A percentile compares a stretch with the other conserved stretches of the same genome.
phyloP scores from a whole-genome alignment of 371 early-diverging fungal genomes.

The Rhizopus sp. region DNA sequence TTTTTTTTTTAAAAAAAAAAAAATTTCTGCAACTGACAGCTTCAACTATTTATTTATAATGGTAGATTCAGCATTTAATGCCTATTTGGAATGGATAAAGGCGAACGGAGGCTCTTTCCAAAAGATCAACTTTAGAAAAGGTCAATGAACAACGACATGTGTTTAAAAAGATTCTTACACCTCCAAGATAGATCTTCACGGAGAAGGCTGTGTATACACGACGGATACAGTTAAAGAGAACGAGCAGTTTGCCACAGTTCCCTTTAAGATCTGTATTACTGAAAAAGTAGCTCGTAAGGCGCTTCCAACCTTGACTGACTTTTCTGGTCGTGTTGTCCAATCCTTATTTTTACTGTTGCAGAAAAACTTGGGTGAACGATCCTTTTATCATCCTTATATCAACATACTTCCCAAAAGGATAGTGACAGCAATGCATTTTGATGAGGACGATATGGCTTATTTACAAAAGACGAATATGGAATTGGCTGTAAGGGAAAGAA shows the following conservation, averaged over 20 bases:
- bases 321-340: slow-evolving; percentile 42
- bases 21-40: no score
- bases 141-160: slow-evolving; percentile 18
- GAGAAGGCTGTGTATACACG: slow-evolving; percentile 46
- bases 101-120: slow-evolving; percentile 40
- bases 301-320: slow-evolving; percentile 27
- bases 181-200: slow-evolving; percentile 27
- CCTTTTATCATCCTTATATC: slow-evolving; percentile 57
- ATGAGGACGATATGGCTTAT: slow-evolving; percentile 45
- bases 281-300: slow-evolving; percentile 45
- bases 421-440: slow-evolving; percentile 45
- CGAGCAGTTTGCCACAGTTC: slow-evolving; percentile 41
- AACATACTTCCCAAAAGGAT: slow-evolving; percentile 48
- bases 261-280: slow-evolving; percentile 47
- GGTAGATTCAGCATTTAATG: slow-evolving; percentile 13
- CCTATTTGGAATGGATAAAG: slow-evolving; percentile 41
- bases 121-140: slow-evolving; percentile 42
- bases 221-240: slow-evolving; percentile 27
- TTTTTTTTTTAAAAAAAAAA: no score
- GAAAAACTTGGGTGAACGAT: slow-evolving; percentile 28
- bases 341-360: slow-evolving; percentile 44
- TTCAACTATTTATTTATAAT: not conserved
- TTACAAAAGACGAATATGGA: slow-evolving; percentile 56
- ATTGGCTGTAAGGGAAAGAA: slow-evolving; percentile 42
- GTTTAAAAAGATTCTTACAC: not conserved